Base-by-base conservation (phyloP, 192 early-diverging fungal genomes). In the Entomortierella lignicola region DNA sequence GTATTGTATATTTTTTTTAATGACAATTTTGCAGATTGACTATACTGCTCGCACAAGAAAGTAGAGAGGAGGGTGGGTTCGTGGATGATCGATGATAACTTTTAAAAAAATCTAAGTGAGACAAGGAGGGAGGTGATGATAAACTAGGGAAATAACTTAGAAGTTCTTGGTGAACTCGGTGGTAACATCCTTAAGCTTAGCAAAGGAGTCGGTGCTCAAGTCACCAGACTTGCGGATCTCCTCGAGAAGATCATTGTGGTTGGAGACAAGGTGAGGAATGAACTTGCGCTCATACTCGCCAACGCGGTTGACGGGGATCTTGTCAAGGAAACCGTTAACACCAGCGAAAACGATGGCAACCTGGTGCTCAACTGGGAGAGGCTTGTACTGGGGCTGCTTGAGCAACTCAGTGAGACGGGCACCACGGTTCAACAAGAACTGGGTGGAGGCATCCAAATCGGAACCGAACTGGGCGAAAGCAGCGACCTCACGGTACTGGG, bases 381-480 rank as follows among this genome's bases (percentile, higher is more conserved):
- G 98, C 83, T 85, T 88, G 93, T 97, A 98, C 89, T 99, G 98
- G 73, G 95, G 93, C 89, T 99, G 98, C 94, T 99, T 99, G 81
- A 99, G 86, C 75, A 99, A 89, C 90, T 99, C 98, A 43, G 97
- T 98, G 52, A 99, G 89, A 87, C 98, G 97, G 73, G 97, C 96
- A 92, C 98, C 98, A 92, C 98, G 96, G 94, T 98, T 98, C 69
- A 99, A 87, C 89, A 96, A 86, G 93, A 97, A 98, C 89, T 98
- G 98, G 59, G 98, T 99, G 72, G 98, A 98, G 75, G 97, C 97
- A 89, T 99, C 98, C 71, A 99, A 90, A 90, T 99, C 98, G 66
- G 97, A 98, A 86, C 98, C 98, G 89, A 99, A 99, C 91, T 99
- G 98, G 77, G 98, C 96, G 82, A 99, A 98, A 55, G 98, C 98